Percentiles rank a stretch among this genome's conserved stretches.
Evolutionary conservation across 1,284 basidiomycete genomes (phyloP).

Genomic region (Meira miltonrushii): DNA sequence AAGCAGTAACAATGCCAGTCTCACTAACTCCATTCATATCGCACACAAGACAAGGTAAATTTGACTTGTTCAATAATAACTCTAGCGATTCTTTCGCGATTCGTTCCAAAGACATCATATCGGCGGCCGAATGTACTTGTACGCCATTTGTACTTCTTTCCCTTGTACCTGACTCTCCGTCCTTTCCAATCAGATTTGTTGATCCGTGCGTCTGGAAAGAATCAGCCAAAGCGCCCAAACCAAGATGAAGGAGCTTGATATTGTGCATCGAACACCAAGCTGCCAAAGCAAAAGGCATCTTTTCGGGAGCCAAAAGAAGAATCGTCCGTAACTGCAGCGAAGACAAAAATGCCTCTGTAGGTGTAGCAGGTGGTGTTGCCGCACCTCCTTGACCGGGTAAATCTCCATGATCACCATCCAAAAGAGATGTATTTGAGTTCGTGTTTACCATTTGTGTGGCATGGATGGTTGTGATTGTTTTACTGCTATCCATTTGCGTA

Average conservation of each 20-base stretch:
- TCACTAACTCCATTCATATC: conserved; percentile 38
- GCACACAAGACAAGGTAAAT: conserved; percentile 41
- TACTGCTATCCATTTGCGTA: neutral
- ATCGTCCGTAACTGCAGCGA: conserved; percentile 35
- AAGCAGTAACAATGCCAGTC: conserved; percentile 42
- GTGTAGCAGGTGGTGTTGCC: neutral
- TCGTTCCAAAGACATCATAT: conserved; percentile 21
- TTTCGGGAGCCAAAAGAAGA: conserved; percentile 40
- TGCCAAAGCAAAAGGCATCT: conserved; percentile 27
- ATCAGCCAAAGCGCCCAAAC: conserved; percentile 21
- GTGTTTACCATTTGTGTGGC: neutral
- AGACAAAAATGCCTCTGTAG: conserved; percentile 18
- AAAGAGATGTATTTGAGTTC: neutral
- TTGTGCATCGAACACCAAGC: conserved; percentile 25
- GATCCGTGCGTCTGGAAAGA: conserved; percentile 5
- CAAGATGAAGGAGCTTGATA: conserved; percentile 40
- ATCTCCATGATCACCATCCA: no score
- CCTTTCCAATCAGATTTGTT: conserved; percentile 17
- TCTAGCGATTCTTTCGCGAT: conserved; percentile 45
- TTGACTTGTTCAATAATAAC: conserved; percentile 27
- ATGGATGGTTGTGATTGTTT: no score
- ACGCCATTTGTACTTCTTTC: conserved; percentile 16
- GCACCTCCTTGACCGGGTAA: neutral
- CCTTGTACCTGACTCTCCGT: conserved; percentile 13
- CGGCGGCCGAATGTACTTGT: neutral